Percentiles rank a stretch among this genome's conserved stretches.
Conservation (phyloP, 495 filamentous ascomycete genomes). For the Daldinia loculata region DNA sequence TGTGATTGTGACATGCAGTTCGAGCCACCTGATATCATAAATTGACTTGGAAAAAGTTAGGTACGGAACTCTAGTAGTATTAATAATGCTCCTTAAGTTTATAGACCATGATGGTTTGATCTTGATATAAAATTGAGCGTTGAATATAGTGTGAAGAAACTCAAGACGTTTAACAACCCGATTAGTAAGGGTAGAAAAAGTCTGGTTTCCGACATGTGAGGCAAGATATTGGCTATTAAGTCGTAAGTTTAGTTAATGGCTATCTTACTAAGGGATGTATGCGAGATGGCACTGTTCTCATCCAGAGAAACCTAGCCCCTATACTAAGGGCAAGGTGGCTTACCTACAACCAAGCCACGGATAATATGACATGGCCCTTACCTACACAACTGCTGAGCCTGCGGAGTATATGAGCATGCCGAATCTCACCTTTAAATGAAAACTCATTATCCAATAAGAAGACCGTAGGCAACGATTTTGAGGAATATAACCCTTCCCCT, state of each 20-base stretch:
- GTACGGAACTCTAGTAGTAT: neutral
- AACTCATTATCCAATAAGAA: conserved; percentile 11
- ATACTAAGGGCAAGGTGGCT: neutral
- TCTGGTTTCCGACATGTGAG: too few species aligned
- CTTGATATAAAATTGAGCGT: neutral
- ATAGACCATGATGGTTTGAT: neutral
- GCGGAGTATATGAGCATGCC: neutral
- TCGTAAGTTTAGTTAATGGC: too few species aligned
- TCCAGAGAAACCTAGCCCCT: neutral
- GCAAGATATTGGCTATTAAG: too few species aligned
- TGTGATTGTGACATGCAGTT: neutral
- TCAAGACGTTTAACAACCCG: too few species aligned
- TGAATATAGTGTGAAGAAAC: too few species aligned
- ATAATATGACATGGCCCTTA: conserved; percentile 10
- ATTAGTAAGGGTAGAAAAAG: too few species aligned
- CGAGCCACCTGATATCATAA: neutral
- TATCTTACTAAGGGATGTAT: neutral
- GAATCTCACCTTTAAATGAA: neutral
- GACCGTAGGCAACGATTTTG: conserved; percentile 5
- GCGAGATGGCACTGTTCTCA: neutral
- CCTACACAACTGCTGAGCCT: neutral
- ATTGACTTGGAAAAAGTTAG: neutral
- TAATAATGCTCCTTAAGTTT: neutral
- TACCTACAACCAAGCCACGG: neutral
- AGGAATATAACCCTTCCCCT: conserved; percentile 27